phyloP scores from a whole-genome alignment of 176 grass and related monocot genomes.

The Zea mays region DNA sequence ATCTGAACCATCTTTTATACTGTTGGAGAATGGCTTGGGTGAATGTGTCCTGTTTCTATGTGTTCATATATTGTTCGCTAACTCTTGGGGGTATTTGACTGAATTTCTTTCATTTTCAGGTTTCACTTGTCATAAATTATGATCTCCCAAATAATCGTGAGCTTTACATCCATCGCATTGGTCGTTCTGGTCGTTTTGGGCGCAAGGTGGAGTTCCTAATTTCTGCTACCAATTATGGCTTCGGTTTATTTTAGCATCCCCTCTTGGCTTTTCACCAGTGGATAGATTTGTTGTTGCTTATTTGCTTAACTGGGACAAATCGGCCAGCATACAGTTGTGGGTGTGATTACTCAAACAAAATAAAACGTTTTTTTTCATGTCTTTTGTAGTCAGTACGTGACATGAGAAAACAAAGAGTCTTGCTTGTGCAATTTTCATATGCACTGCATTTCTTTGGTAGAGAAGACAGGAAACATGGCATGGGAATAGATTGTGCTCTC shows the following conservation, averaged over 20 bases:
- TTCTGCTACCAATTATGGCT: background rate
- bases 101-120: conserved; percentile 44
- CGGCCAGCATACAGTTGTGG: background rate
- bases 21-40: background rate
- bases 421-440: too few relatives aligned
- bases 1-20: background rate
- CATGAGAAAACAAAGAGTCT: background rate
- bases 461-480: background rate
- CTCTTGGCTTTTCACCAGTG: background rate
- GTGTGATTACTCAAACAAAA: too few relatives aligned
- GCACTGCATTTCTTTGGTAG: background rate
- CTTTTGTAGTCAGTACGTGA: too few relatives aligned
- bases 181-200: conserved; percentile 90
- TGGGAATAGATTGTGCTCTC: background rate
- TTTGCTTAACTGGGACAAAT: background rate
- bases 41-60: background rate
- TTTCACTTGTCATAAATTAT: conserved; percentile 98
- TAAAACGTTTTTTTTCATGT: too few relatives aligned
- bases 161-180: conserved; percentile 97
- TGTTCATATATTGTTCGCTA: background rate
- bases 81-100: conserved; percentile 3
- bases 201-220: conserved; percentile 67
- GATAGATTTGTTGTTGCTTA: background rate
- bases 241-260: background rate
- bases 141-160: conserved; percentile 98